Conservation (phyloP, 1,139 yeast genomes). For the Yamadazyma dendronema region DNA sequence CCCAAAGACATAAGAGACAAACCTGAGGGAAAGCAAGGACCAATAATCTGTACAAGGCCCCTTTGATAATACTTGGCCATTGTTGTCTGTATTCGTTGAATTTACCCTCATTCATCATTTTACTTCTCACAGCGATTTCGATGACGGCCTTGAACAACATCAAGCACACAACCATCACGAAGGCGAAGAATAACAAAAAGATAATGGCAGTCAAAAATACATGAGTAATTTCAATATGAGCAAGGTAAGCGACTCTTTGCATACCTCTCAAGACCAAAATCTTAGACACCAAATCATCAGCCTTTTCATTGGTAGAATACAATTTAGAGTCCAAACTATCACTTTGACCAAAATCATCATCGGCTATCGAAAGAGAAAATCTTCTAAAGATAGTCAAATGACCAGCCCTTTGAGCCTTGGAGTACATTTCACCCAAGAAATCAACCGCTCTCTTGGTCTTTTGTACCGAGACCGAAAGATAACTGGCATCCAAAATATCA, state of each 20-base stretch:
- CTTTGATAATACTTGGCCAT: constrained; percentile 81
- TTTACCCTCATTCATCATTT: constrained; percentile 60
- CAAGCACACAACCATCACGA: constrained; percentile 64
- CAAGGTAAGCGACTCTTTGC: constrained; percentile 83
- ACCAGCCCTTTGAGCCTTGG: constrained; percentile 18
- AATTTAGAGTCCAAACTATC: constrained; percentile 50
- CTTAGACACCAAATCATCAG: constrained; percentile 51
- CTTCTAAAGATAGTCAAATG: constrained; percentile 29
- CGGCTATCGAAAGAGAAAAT: constrained; percentile 31
- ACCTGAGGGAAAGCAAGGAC: constrained; percentile 85
- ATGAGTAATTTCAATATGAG: constrained; percentile 81
- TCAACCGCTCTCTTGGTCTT: constrained; percentile 39
- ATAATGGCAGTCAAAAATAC: constrained; percentile 84
- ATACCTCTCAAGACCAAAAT: constrained; percentile 86
- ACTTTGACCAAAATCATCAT: constrained; percentile 45
- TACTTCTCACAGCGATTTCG: constrained; percentile 65
- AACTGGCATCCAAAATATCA: constrained; percentile 56
- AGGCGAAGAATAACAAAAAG: constrained; percentile 76
- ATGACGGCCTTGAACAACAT: constrained; percentile 70
- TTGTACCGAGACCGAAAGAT: constrained; percentile 77
- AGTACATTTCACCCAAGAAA: constrained; percentile 18
- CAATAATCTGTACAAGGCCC: constrained; percentile 79
- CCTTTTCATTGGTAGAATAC: constrained; percentile 74
- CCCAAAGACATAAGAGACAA: constrained; percentile 83
- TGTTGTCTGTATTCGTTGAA: constrained; percentile 77